Base-by-base conservation (phyloP, 2,329 filamentous ascomycete species). In the Trichophyton benhamiae region DNA sequence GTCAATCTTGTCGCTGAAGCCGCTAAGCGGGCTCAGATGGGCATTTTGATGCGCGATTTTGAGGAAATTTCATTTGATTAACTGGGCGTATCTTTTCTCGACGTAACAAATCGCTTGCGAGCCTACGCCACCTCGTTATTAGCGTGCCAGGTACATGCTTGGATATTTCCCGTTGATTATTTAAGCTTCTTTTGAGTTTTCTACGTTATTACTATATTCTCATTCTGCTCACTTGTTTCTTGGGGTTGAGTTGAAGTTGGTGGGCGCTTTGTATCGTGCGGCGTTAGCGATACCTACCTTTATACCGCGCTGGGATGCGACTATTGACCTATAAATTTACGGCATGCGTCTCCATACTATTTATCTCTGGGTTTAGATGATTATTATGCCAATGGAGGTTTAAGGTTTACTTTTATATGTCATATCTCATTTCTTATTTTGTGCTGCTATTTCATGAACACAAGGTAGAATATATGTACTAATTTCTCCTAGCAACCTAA, bases 1-100 rank as follows among this genome's bases (percentile, higher is more conserved):
- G 89, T 92, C 70, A 92, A 83, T 62, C 82, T 96, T 33, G 82
- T 96, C 48, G 91, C 91, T 41, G 92, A 97, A 78, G 92, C 92
- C 1, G 92, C 91, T 49, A 96, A 95, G 76, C 82, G 91, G 48
- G 92, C 92, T 8, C 90, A 96, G 75, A 88, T 96, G 80, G 89
- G 89, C 48, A 85, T 91, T 69, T 79, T 96, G 72, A 88, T 91
- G 80, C 82, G 91, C 64, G 92, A 96, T 74, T 81, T 97, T 70
- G 90, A 76, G 64, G 70, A 72, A 42, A 69, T 76, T 59, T 71
- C 72, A 15, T 49, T 64, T 44, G 41, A 59, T n/a, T 59, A 58
- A 30, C 41, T 13, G 8, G 8, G 33, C 36, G 17, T 27, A 27
- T 58, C 13, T 3, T 3, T 17, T 36, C 17, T 38, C 27, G 8